Base-by-base conservation (phyloP, 176 grass and related monocot genomes). In the Carex scoparia region DNA sequence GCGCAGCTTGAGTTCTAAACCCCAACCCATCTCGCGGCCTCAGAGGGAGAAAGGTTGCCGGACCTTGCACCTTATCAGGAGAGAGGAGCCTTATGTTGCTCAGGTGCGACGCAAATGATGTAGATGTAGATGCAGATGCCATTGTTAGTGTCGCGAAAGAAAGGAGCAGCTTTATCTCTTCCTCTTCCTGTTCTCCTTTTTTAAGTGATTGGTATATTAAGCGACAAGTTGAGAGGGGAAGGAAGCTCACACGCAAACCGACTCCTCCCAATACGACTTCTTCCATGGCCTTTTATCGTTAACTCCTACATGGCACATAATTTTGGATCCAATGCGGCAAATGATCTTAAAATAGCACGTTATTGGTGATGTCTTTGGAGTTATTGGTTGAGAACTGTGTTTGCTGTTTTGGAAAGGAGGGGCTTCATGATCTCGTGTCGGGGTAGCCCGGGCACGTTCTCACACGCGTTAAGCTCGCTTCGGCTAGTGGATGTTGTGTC, bases 161-260 rank as follows among this genome's bases (percentile, higher is more conserved):
- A 49, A 7, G 65, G 35, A 82, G 23, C 35, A 63, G 4, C 18
- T 13, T 28, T 30, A 19, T 42, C 23, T 81, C 5, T 2, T 53
- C 11, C 15, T 35, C 62, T 67, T 35, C 11, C 15, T 35, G 44
- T 67, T 35, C 40, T 28, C 18, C 53, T 3, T 18, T 81, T 46
- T 40, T 19, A 61, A 61, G 35, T 44, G 37, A 28, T 82, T n/a
- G 79, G 18, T 23, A 44, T 23, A 49, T 82, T 46, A 18, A 64
- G n/a, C 38, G 42, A 82, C 78, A 35, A 61, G 30, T 61, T n/a
- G 9, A 61, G 18, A n/a, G 28, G 78, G 7, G 79, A 44, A 63
- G 77, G 79, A 82, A 48, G 79, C 79, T 65, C 51, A 48, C 79
- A 82, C 79, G 79, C 79, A 82, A 82, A 65, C 79, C 60, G 33